A percentile compares a stretch with the other conserved stretches of the same genome.
These are phyloP conservation scores for Jaltomata sinuosa DNA, from an alignment of 257 asterid genomes.

Conservation along the genomic window DNA sequence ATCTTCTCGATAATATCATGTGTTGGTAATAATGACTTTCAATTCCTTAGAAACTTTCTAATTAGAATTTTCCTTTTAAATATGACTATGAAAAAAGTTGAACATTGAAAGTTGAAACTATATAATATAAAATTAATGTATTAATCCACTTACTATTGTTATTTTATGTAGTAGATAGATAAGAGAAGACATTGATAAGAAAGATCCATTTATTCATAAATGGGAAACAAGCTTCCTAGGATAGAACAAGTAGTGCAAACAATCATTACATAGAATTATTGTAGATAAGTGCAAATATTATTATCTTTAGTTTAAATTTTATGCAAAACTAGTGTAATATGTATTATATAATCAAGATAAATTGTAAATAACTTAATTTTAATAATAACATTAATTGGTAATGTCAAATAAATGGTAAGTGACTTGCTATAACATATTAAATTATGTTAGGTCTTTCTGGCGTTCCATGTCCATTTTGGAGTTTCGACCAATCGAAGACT, in stretches of 20 bases:
- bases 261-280: not conserved
- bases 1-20: too few species aligned
- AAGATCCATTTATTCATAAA: constrained; percentile 6
- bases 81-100: not conserved
- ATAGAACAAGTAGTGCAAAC: constrained; percentile 21
- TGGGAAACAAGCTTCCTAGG: constrained; percentile 34
- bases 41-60: not conserved
- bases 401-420: not conserved
- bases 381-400: not conserved
- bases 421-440: not conserved
- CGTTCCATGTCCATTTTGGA: not conserved
- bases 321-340: not conserved
- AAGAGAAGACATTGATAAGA: not conserved
- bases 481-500: too few species aligned
- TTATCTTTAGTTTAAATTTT: not conserved
- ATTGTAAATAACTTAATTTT: not conserved
- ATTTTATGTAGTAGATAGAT: not conserved
- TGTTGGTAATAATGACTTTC: too few species aligned
- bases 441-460: not conserved
- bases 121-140: not conserved
- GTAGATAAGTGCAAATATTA: not conserved
- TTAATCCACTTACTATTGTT: not conserved
- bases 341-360: not conserved
- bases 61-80: not conserved
- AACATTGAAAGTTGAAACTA: not conserved